Evolutionary conservation across 805 yeast species (phyloP).

Genomic region (Candida glaebosa): DNA sequence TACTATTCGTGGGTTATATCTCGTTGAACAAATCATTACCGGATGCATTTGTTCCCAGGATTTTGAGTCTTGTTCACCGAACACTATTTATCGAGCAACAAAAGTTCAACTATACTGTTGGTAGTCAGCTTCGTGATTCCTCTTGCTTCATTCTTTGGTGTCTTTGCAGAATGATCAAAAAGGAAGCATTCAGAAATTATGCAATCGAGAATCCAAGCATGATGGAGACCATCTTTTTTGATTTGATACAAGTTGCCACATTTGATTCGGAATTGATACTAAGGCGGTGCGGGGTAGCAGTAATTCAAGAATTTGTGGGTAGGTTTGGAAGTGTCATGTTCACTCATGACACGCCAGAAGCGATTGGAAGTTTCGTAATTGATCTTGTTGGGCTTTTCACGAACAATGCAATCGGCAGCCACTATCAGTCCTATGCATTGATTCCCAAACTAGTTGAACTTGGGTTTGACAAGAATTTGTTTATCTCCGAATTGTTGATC

Average conservation of each 20-base stretch:
- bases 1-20: slow-evolving; percentile 52
- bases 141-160: slow-evolving; percentile 88
- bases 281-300: slow-evolving; percentile 81
- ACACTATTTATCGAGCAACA: slow-evolving; percentile 57
- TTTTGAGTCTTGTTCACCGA: slow-evolving; percentile 39
- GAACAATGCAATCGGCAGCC: slow-evolving; percentile 27
- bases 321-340: slow-evolving; percentile 53
- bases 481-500: slow-evolving; percentile 27
- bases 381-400: slow-evolving; percentile 55
- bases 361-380: slow-evolving; percentile 37
- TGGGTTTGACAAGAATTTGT: slow-evolving; percentile 23
- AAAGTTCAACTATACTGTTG: slow-evolving; percentile 48
- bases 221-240: slow-evolving; percentile 20
- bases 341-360: slow-evolving; percentile 11
- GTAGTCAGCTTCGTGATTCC: slow-evolving; percentile 76
- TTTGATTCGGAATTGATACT: slow-evolving; percentile 74
- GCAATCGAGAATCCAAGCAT: slow-evolving; percentile 8
- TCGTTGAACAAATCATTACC: slow-evolving; percentile 28
- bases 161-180: slow-evolving; percentile 40
- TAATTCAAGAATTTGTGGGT: slow-evolving; percentile 82
- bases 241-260: slow-evolving; percentile 51
- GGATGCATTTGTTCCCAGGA: slow-evolving; percentile 13
- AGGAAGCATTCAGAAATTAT: slow-evolving; percentile 11
- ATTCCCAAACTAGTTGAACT: slow-evolving; percentile 15
- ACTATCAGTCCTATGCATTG: slow-evolving; percentile 14